Evolutionary conservation across 257 asterid genomes (phyloP).

Genomic region (Verbascum thapsus): DNA sequence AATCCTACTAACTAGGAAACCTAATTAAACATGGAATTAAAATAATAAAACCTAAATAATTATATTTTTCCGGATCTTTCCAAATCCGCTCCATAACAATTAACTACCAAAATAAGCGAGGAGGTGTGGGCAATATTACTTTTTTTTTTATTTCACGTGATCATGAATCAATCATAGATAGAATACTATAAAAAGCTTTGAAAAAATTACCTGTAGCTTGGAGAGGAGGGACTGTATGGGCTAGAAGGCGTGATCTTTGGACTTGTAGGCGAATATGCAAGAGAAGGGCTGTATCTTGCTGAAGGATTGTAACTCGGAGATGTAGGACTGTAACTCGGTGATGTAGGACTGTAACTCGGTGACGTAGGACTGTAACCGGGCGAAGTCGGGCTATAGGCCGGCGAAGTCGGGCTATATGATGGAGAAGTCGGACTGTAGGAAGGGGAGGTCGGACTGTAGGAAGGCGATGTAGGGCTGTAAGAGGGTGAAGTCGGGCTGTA

Average conservation of each 20-base stretch:
- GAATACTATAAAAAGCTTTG: background rate
- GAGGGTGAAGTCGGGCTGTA: conserved; percentile 84
- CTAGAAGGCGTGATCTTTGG: conserved; percentile 87
- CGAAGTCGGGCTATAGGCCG: conserved; percentile 76
- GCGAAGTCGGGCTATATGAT: conserved; percentile 85
- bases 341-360: conserved; percentile 83
- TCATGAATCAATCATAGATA: conserved; percentile 15
- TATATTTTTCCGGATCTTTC: too few species aligned
- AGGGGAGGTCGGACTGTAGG: conserved; percentile 88
- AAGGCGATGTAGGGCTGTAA: conserved; percentile 81
- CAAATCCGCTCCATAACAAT: too few species aligned
- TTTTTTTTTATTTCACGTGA: background rate
- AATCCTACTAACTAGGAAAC: too few species aligned
- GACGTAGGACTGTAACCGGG: conserved; percentile 84
- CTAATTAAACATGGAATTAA: too few species aligned
- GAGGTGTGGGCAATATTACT: too few species aligned
- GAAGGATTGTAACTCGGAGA: conserved; percentile 92
- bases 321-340: conserved; percentile 90
- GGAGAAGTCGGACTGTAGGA: conserved; percentile 92
- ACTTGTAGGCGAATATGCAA: conserved; percentile 93
- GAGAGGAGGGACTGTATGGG: conserved; percentile 96
- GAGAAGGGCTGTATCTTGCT: conserved; percentile 82
- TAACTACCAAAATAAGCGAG: too few species aligned
- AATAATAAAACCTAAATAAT: too few species aligned
- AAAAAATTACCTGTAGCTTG: conserved; percentile 79